A percentile compares a stretch with the other conserved stretches of the same genome.
phyloP scores from a whole-genome alignment of 495 filamentous ascomycete genomes.

The Tuber microsphaerosporum region DNA sequence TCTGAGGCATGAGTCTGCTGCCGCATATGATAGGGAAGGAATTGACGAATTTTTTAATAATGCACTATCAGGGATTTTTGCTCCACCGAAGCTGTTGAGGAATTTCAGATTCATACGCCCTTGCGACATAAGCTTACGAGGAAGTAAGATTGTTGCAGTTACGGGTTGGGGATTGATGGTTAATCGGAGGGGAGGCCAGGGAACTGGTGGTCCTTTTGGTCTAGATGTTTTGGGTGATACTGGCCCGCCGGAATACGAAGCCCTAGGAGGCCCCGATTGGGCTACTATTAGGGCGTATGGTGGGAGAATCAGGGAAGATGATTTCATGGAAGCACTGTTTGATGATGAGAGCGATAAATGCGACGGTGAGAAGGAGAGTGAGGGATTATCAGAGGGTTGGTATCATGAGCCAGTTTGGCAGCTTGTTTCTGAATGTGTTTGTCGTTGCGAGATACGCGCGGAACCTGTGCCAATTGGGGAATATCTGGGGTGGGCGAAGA shows the following conservation, averaged over 20 bases:
- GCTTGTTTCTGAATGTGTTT: neutral
- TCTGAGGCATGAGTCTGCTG: neutral
- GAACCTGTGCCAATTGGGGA: neutral
- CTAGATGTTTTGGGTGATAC: neutral
- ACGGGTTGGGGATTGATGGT: neutral
- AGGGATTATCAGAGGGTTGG: neutral
- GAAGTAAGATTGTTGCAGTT: neutral
- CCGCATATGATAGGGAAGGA: neutral
- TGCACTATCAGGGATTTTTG: neutral
- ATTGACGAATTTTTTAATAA: neutral
- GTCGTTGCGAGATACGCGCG: neutral
- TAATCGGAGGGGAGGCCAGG: neutral
- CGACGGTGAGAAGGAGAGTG: neutral
- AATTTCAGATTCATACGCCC: neutral
- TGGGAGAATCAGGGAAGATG: neutral
- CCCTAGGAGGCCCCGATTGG: neutral
- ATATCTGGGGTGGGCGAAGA: neutral
- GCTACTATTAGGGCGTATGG: neutral
- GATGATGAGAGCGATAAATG: neutral
- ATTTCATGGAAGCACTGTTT: neutral
- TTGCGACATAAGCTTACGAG: neutral
- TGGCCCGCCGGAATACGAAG: neutral
- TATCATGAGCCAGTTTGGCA: slow-evolving; percentile 2
- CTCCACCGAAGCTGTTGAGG: neutral
- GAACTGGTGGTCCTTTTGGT: neutral